Percentiles rank a stretch among this genome's conserved stretches.
These are phyloP conservation scores for Podaxis mareebaensis DNA, from an alignment of 768 basidiomycete genomes.

Conservation along the genomic window DNA sequence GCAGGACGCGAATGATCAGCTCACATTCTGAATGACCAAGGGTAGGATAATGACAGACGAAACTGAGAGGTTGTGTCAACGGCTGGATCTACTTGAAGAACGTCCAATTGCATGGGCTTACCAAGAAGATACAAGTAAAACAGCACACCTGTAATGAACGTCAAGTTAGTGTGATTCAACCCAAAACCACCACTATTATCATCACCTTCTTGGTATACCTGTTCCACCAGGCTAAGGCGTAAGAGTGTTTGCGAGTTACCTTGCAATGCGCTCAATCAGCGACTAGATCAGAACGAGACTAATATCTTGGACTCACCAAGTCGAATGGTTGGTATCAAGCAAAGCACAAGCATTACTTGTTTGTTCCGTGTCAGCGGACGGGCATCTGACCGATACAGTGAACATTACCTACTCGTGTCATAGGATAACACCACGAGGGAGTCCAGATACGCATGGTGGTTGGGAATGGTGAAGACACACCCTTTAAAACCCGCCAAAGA, in stretches of 20 bases:
- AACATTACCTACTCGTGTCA: neutral
- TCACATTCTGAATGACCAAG: neutral
- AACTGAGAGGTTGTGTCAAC: neutral
- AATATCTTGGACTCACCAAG: neutral
- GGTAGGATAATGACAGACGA: neutral
- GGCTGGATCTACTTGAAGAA: neutral
- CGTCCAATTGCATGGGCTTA: neutral
- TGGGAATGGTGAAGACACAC: neutral
- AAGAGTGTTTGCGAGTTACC: neutral
- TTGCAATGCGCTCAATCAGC: neutral
- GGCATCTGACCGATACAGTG: neutral
- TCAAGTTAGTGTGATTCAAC: no score
- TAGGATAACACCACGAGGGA: neutral
- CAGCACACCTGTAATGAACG: neutral
- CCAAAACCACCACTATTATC: neutral
- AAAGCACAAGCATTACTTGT: neutral
- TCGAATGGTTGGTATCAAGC: neutral
- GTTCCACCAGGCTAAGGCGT: neutral
- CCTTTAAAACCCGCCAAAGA: neutral
- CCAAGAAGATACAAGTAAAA: neutral
- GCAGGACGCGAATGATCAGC: neutral
- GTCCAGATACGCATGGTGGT: neutral
- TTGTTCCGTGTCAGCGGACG: neutral
- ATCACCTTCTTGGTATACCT: neutral
- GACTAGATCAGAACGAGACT: neutral